phyloP scores from a whole-genome alignment of 768 basidiomycete genomes.

The Agrocybe chaxingu region DNA sequence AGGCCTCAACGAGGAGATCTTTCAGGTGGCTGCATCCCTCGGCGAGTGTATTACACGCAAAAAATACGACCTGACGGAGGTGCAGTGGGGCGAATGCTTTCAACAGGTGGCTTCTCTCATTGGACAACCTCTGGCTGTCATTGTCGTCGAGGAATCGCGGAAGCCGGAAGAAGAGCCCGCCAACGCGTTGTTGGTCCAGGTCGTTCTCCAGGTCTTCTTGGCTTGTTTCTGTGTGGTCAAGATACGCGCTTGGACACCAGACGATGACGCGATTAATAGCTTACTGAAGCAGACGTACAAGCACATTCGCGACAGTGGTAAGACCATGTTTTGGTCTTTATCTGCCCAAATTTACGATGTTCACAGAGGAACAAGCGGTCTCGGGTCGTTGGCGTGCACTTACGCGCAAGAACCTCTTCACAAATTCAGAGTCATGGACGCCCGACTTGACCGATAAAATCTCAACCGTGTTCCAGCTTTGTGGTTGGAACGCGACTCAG shows the following conservation, averaged over 20 bases:
- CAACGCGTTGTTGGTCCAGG: conserved; percentile 17
- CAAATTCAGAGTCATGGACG: too few species aligned
- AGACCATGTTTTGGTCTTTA: background rate
- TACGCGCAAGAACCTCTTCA: conserved; percentile 17
- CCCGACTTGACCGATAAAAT: too few species aligned
- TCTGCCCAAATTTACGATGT: background rate
- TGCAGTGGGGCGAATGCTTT: conserved; percentile 11
- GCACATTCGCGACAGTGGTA: conserved; percentile 4
- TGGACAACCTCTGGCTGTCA: too few species aligned
- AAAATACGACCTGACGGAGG: conserved; percentile 38
- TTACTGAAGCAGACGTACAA: conserved; percentile 1
- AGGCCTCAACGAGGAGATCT: too few species aligned
- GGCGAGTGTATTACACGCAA: too few species aligned
- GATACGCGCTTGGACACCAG: background rate
- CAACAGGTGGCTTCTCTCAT: background rate
- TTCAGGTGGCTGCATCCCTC: too few species aligned
- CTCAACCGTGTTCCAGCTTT: too few species aligned
- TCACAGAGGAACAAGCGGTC: conserved; percentile 39
- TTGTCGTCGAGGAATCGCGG: background rate
- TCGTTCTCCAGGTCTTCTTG: conserved; percentile 11
- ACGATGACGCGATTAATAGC: background rate
- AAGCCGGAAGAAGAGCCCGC: conserved; percentile 1
- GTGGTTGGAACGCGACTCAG: too few species aligned
- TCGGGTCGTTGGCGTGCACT: conserved; percentile 43
- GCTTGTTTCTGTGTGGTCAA: conserved; percentile 7